A percentile compares a stretch with the other conserved stretches of the same genome.
phyloP scores from a whole-genome alignment of 192 early-diverging fungal genomes.

The Coemansia umbellata region DNA sequence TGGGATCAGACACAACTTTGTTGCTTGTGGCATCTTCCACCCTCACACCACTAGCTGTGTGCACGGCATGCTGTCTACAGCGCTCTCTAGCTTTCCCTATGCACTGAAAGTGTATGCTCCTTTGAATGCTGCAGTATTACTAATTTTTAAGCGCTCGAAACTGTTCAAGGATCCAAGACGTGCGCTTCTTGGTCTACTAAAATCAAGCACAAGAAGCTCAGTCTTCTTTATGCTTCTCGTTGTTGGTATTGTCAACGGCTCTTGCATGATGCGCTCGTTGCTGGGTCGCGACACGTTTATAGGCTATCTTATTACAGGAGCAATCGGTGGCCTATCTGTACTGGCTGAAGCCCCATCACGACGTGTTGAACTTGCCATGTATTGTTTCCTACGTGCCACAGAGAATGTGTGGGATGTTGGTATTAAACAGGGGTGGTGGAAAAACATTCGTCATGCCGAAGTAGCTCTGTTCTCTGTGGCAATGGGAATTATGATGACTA shows the following conservation, averaged over 20 bases:
- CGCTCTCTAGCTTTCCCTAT: slow-evolving; percentile 51
- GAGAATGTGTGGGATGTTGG: slow-evolving; percentile 68
- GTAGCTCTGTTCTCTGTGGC: slow-evolving; percentile 65
- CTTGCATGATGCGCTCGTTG: slow-evolving; percentile 55
- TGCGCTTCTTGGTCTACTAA: slow-evolving; percentile 51
- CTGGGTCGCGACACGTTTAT: slow-evolving; percentile 45
- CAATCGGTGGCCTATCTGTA: slow-evolving; percentile 54
- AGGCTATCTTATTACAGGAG: slow-evolving; percentile 56
- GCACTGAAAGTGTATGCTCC: slow-evolving; percentile 61
- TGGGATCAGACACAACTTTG: slow-evolving; percentile 51
- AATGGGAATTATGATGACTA: slow-evolving; percentile 73
- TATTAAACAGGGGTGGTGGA: slow-evolving; percentile 55
- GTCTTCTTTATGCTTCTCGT: slow-evolving; percentile 60
- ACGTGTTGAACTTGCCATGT: slow-evolving; percentile 76
- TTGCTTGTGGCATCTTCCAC: slow-evolving; percentile 60
- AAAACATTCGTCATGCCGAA: slow-evolving; percentile 66
- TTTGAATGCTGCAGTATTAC: slow-evolving; percentile 53
- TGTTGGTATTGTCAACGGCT: slow-evolving; percentile 44
- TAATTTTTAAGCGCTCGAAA: slow-evolving; percentile 52
- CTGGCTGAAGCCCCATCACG: slow-evolving; percentile 62
- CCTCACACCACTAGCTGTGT: slow-evolving; percentile 55
- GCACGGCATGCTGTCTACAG: slow-evolving; percentile 31
- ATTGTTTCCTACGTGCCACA: slow-evolving; percentile 75
- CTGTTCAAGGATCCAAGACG: slow-evolving; percentile 53
- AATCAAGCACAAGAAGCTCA: slow-evolving; percentile 56